phyloP scores from a whole-genome alignment of 192 early-diverging fungal genomes.

The Coemansia umbellata region DNA sequence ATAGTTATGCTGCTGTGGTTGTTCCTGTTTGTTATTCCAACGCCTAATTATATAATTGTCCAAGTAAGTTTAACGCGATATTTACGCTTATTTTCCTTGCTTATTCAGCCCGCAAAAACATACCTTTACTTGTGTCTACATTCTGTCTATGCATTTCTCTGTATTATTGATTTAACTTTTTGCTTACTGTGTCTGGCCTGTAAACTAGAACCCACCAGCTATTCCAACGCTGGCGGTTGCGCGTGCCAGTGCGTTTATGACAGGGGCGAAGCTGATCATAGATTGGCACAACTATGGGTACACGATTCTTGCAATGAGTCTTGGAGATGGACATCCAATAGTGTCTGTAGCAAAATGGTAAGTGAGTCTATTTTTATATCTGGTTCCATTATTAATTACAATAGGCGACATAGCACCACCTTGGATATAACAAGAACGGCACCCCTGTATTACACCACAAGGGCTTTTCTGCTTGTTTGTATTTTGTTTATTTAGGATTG shows the following conservation, averaged over 20 bases:
- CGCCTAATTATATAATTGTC: slow-evolving; percentile 66
- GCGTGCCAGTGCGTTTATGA: slow-evolving; percentile 61
- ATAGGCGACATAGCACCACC: no score
- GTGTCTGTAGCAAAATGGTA: slow-evolving; percentile 27
- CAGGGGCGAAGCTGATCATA: slow-evolving; percentile 72
- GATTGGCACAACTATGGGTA: slow-evolving; percentile 99
- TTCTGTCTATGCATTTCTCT: no score
- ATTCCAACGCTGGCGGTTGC: slow-evolving; percentile 86
- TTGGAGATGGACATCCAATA: slow-evolving; percentile 56
- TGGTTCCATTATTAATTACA: no score
- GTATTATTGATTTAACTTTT: not conserved
- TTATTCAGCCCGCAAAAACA: no score
- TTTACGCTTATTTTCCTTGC: no score
- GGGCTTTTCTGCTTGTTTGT: no score
- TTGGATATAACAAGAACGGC: no score
- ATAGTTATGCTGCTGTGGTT: slow-evolving; percentile 58
- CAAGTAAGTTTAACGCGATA: slow-evolving; percentile 57
- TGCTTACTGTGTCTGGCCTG: not conserved
- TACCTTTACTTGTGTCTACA: not conserved
- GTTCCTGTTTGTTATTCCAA: slow-evolving; percentile 54
- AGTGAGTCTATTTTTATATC: slow-evolving; percentile 1
- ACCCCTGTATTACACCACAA: no score
- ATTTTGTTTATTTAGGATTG: slow-evolving; percentile 20
- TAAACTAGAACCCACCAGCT: slow-evolving; percentile 92
- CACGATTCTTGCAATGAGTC: slow-evolving; percentile 72